Evolutionary conservation across 352 stramenopile species (phyloP).

Genomic region (Pythium aphanidermatum): DNA sequence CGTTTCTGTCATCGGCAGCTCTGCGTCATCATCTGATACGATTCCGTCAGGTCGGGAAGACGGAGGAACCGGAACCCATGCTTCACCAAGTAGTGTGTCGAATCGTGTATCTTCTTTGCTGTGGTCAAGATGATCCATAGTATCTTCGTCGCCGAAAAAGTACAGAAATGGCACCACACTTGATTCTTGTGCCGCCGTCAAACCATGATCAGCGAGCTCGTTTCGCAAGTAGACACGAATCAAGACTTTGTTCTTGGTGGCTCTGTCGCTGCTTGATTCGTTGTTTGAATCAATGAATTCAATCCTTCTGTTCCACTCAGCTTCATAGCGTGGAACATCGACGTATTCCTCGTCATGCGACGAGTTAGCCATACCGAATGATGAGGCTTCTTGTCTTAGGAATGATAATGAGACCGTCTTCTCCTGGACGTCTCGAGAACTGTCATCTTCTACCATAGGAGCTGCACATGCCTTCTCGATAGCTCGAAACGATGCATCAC

Average conservation of each 20-base stretch:
- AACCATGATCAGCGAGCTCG: slow-evolving; percentile 64
- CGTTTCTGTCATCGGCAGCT: slow-evolving; percentile 29
- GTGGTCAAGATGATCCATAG: slow-evolving; percentile 84
- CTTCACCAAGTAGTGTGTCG: slow-evolving; percentile 69
- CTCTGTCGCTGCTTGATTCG: neutral
- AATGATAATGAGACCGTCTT: slow-evolving; percentile 64
- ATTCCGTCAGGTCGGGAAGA: slow-evolving; percentile 6
- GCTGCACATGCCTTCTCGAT: slow-evolving; percentile 58
- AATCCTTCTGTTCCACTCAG: slow-evolving; percentile 80
- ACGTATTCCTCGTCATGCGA: neutral
- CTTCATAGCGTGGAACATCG: slow-evolving; percentile 47
- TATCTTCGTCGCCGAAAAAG: slow-evolving; percentile 83
- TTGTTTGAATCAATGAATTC: slow-evolving; percentile 60
- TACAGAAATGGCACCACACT: slow-evolving; percentile 86
- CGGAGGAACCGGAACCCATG: slow-evolving; percentile 53
- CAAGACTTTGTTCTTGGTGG: slow-evolving; percentile 38
- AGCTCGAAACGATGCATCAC: slow-evolving; percentile 66
- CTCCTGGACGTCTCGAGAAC: slow-evolving; percentile 3
- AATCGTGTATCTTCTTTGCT: slow-evolving; percentile 81
- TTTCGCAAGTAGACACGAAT: slow-evolving; percentile 74
- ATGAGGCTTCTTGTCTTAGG: slow-evolving; percentile 43
- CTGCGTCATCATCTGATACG: slow-evolving; percentile 9
- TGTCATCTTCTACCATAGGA: slow-evolving; percentile 15
- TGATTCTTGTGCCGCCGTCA: slow-evolving; percentile 70
- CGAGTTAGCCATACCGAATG: slow-evolving; percentile 8